Evolutionary conservation across 2,329 filamentous ascomycete genomes (phyloP), one percentile per base, ranked within the genome.

Genomic region (Fusarium kyushuense): DNA sequence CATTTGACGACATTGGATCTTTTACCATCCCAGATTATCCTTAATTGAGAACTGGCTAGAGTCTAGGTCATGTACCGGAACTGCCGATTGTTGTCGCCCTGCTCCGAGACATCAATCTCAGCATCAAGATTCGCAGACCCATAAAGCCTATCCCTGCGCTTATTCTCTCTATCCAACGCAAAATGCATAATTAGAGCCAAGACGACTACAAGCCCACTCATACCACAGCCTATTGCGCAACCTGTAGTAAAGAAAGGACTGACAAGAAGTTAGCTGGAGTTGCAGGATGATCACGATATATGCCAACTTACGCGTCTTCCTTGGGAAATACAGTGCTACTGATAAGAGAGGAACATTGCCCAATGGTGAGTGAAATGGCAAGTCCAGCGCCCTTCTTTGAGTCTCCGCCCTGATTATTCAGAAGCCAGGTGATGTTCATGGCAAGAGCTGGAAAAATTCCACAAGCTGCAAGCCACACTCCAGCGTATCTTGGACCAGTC

Each of bases 391-490:
- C 69, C 9, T 56, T 52, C 33, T 67, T 71, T 0, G 69, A 64
- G 3, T 69, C 65, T 0, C 68, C 55, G 7, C 68, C 69, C 1
- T 71, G 69, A 1, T 71, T 71, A 0, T 71, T 71, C 0, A 71
- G 27, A 0, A 71, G 6, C 69, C 69, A 71, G 0, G 69, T 71
- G 0, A 71, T 67, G 1, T 69, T 71, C 1, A 69, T 55, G 1
- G 52, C 46, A 0, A 71, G 9, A 0, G 53, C 56, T 1, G 69
- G 69, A 2, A 71, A 71, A 0, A 71, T 54, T 0, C 69, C 69
- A 3, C 56, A 60, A 0, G 54, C 62, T 0, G 68, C 69, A 6
- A 71, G 47, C 61, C 65, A 71, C 0, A 71, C 42, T 0, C 68
- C 69, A 2, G 63, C 46, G 3, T 71, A 71, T 21, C 69, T 30